phyloP scores from a whole-genome alignment of 768 basidiomycete species.

The Pleurotus citrinopileatus region DNA sequence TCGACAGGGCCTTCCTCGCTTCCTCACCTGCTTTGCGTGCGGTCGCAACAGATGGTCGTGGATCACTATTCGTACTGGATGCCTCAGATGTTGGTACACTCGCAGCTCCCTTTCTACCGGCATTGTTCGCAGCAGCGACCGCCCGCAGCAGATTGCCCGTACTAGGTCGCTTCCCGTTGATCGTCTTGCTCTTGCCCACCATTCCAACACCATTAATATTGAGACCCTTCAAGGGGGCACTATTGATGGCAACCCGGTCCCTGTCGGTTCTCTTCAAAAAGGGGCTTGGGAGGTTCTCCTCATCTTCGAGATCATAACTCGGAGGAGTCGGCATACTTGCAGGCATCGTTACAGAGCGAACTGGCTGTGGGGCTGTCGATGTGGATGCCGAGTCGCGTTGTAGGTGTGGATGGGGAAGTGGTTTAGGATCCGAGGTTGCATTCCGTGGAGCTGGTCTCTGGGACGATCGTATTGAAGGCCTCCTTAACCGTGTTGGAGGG shows the following conservation, averaged over 20 bases:
- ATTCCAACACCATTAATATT: slow-evolving; percentile 8
- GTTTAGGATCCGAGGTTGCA: slow-evolving; percentile 28
- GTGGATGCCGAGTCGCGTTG: slow-evolving; percentile 16
- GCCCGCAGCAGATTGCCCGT: slow-evolving; percentile 54
- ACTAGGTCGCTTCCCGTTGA: slow-evolving; percentile 38
- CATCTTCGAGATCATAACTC: slow-evolving; percentile 69
- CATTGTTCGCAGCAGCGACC: slow-evolving; percentile 53
- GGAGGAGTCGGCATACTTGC: slow-evolving; percentile 29
- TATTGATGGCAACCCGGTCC: slow-evolving; percentile 20
- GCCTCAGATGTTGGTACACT: neutral
- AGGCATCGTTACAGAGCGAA: slow-evolving; percentile 14
- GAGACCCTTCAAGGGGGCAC: slow-evolving; percentile 7
- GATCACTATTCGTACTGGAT: slow-evolving; percentile 8
- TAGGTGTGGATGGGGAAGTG: slow-evolving; percentile 43
- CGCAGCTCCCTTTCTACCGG: slow-evolving; percentile 3
- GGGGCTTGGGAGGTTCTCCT: slow-evolving; percentile 84
- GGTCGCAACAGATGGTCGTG: slow-evolving; percentile 42
- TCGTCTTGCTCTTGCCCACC: slow-evolving; percentile 4
- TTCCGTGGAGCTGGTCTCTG: slow-evolving; percentile 25
- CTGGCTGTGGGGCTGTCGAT: slow-evolving; percentile 14
- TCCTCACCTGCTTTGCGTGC: slow-evolving; percentile 51
- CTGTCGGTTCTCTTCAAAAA: slow-evolving; percentile 63
- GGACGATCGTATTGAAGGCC: slow-evolving; percentile 53
- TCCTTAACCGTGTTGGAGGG: slow-evolving; percentile 50
- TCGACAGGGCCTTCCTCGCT: slow-evolving; percentile 41